Evolutionary conservation across 2,329 filamentous ascomycete species (phyloP).

Genomic region (Thelonectria blattea): DNA sequence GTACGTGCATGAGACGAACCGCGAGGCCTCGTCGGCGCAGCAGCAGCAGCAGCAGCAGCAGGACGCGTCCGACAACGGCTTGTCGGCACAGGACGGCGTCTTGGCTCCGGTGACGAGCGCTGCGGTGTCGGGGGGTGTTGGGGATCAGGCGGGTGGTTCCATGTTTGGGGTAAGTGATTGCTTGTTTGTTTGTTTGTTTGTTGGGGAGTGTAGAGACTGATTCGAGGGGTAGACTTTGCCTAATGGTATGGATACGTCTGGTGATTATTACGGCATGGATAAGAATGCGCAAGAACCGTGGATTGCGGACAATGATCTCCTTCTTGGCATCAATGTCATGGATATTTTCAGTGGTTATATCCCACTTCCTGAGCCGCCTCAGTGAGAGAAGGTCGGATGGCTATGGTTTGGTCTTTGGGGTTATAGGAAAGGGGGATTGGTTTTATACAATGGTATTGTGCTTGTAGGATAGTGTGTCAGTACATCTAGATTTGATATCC

Average conservation of each 20-base stretch:
- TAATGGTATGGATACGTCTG: background rate
- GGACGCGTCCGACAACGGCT: background rate
- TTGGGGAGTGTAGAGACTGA: background rate
- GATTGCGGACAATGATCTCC: conserved; percentile 24
- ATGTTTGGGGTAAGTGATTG: conserved; percentile 5
- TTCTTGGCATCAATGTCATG: conserved; percentile 34
- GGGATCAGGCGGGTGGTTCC: background rate
- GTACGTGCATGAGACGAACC: conserved; percentile 26
- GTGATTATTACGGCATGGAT: conserved; percentile 5
- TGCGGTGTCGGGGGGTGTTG: background rate
- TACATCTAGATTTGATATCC: no score
- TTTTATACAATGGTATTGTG: background rate
- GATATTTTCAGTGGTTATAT: conserved; percentile 29
- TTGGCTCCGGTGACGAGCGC: background rate
- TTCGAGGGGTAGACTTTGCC: background rate
- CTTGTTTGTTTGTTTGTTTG: background rate
- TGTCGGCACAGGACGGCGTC: background rate
- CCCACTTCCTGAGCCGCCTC: conserved; percentile 7
- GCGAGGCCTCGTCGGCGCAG: background rate
- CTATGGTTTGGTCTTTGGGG: no score
- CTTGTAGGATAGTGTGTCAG: background rate
- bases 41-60: conserved; percentile 4
- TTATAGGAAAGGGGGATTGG: background rate
- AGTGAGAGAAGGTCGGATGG: background rate
- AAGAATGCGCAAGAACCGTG: conserved; percentile 22